Base-by-base conservation (phyloP, 371 early-diverging fungal genomes). In the Syncephalastrum racemosum region DNA sequence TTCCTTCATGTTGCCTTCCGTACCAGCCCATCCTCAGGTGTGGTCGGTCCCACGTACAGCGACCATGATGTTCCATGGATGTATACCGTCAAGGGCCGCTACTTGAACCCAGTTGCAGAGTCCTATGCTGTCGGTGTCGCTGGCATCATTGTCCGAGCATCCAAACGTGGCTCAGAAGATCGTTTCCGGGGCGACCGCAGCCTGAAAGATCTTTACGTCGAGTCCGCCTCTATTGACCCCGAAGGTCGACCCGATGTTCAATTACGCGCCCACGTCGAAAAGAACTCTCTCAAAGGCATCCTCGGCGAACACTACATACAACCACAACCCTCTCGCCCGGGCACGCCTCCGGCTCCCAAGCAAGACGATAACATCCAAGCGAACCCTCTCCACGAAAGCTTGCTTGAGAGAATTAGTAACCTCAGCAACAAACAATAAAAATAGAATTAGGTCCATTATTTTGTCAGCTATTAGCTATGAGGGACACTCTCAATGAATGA, bases 101-200 rank as follows among this genome's bases (percentile, higher is more conserved):
- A 82, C 44, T 68, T 91, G 25, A 85, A 86, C 59, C 49, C 58
- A 6, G 73, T 59, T 27, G 54, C 40, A 31, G 50, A 58, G 16
- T 67, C 68, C 7, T 85, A 84, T 54, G 73, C 82, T 19, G 82
- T 89, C 7, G 91, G 88, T 42, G 70, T 90, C 53, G 83, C 77
- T 22, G 91, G 91, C 52, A 69, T 89, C 7, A 12, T 59, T 64
- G 23, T 61, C 88, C 45, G 79, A 79, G 10, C 53, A 63, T 16
- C 56, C 62, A 31, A 44, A 73, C 31, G 54, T 73, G 16, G 23
- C 58, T 19, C 36, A 10, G 71, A 42, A n/a, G 46, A 66, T 15
- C 58, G 68, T 18, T 52, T 62, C n/a, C 56, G 47, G 6, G 62
- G 66, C 25, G 68, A 70, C 45, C 59, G 79, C 56, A 45, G 64